Percentiles rank a stretch among this genome's conserved stretches.
phyloP scores from a whole-genome alignment of 441 rosid species.

The Adansonia gregorii region DNA sequence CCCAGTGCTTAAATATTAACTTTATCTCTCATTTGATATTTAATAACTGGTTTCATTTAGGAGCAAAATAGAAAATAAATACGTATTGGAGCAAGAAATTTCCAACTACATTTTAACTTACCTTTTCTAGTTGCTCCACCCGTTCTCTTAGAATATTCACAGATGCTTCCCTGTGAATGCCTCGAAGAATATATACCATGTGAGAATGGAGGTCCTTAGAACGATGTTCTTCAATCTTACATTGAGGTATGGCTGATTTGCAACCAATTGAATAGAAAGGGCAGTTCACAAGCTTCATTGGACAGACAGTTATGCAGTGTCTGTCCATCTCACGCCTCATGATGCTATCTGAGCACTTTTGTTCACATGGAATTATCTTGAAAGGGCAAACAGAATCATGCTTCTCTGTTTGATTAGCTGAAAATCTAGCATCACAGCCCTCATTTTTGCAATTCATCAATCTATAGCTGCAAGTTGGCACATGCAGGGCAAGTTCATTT shows the following conservation, averaged over 20 bases:
- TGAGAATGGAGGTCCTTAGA: constrained; percentile 58
- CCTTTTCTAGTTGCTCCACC: constrained; percentile 68
- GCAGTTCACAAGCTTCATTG: constrained; percentile 85
- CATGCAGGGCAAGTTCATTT: constrained; percentile 60
- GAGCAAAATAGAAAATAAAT: neutral
- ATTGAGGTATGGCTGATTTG: constrained; percentile 56
- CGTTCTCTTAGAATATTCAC: constrained; percentile 55
- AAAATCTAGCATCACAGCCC: constrained; percentile 62
- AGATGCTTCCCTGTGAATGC: constrained; percentile 60
- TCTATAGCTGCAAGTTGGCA: constrained; percentile 56
- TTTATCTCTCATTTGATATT: neutral
- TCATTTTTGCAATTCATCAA: constrained; percentile 65
- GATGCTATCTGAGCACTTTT: constrained; percentile 64
- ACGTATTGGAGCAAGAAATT: neutral
- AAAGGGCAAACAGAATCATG: constrained; percentile 78
- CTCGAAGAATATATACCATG: constrained; percentile 62
- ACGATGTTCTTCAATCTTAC: constrained; percentile 59
- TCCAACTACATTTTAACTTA: constrained; percentile 26
- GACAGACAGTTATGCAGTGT: constrained; percentile 90
- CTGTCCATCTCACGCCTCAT: constrained; percentile 91
- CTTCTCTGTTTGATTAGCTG: constrained; percentile 60
- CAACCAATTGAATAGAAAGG: constrained; percentile 85
- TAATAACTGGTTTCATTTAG: neutral
- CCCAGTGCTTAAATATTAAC: neutral
- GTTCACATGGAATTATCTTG: constrained; percentile 87